A percentile compares a stretch with the other conserved stretches of the same genome.
phyloP scores from a whole-genome alignment of 257 asterid species.

The Marsdenia floribunda region DNA sequence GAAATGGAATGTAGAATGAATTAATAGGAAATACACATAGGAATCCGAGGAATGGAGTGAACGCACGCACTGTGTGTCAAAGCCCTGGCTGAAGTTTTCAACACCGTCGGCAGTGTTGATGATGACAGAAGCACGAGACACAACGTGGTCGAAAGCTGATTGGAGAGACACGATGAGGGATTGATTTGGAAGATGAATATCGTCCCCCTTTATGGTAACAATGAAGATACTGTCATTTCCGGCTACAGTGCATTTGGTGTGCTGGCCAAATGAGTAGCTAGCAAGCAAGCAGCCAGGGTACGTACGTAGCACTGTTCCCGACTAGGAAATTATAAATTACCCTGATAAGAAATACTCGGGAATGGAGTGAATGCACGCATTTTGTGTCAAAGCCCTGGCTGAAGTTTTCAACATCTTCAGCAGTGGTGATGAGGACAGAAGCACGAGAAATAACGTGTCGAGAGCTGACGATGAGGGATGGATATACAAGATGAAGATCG shows the following conservation, averaged over 20 bases:
- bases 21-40: no score
- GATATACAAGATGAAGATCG: conserved; percentile 10
- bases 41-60: no score
- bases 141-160: conserved; percentile 37
- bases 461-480: conserved; percentile 39
- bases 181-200: conserved; percentile 17
- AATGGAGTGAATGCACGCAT: not conserved
- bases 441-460: conserved; percentile 49
- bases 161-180: conserved; percentile 44
- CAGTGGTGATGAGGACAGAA: conserved; percentile 51
- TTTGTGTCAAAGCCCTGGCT: conserved; percentile 57
- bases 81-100: conserved; percentile 61
- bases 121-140: conserved; percentile 55
- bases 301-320: not conserved
- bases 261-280: not conserved
- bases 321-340: no score
- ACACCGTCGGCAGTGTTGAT: conserved; percentile 45
- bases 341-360: no score
- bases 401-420: conserved; percentile 49
- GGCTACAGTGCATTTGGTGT: not conserved
- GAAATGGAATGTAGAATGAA: no score
- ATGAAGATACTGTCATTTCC: not conserved
- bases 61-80: conserved; percentile 28
- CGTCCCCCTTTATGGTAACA: not conserved
- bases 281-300: not conserved